Evolutionary conservation across 257 asterid species (phyloP).

Genomic region (Solanum etuberosum): DNA sequence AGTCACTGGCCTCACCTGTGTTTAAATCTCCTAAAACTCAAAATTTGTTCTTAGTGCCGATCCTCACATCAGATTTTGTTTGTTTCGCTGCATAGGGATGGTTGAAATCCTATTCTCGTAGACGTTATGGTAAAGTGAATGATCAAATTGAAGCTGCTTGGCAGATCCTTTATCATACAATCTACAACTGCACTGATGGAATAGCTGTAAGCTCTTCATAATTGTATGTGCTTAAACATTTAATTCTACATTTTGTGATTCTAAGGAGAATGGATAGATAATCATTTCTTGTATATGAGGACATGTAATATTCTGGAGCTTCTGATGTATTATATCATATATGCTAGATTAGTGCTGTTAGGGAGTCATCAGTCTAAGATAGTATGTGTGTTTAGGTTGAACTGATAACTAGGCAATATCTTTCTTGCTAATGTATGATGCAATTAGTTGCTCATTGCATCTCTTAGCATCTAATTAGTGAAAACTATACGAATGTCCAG

Average conservation of each 20-base stretch:
- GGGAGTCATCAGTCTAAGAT: neutral
- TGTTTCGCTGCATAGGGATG: slow-evolving; percentile 54
- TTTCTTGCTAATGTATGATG: neutral
- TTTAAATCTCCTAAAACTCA: neutral
- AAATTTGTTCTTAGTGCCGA: neutral
- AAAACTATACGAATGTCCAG: neutral
- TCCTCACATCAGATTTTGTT: neutral
- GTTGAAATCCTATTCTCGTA: slow-evolving; percentile 64
- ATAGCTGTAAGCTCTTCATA: slow-evolving; percentile 53
- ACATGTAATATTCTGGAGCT: neutral
- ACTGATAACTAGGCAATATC: neutral
- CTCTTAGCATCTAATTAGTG: neutral
- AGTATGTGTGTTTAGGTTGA: neutral
- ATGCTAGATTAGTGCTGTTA: neutral
- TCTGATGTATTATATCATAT: neutral
- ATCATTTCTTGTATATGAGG: neutral
- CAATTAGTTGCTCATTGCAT: neutral
- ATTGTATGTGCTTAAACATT: neutral
- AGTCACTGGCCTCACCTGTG: neutral
- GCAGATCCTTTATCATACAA: slow-evolving; percentile 71
- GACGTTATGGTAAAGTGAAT: slow-evolving; percentile 76
- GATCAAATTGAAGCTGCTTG: slow-evolving; percentile 68
- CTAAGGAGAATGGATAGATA: neutral
- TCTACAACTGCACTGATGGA: slow-evolving; percentile 94
- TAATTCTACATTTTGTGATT: neutral